phyloP scores from a whole-genome alignment of 2,329 filamentous ascomycete genomes.

The Fusarium sp. region DNA sequence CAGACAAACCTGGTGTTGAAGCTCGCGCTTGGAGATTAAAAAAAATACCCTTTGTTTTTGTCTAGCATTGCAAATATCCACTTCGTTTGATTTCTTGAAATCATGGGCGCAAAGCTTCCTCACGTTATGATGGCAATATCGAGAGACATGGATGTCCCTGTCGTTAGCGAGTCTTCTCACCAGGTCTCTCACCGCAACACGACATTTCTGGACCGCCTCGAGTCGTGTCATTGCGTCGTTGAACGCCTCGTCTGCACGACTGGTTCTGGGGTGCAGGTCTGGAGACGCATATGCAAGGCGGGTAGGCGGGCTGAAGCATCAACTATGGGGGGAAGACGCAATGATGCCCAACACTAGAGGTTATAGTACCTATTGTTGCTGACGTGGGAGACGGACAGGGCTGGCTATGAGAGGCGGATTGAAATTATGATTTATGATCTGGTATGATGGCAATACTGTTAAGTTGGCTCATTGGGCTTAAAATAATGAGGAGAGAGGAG shows the following conservation, averaged over 20 bases:
- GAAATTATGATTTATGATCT: conserved; percentile 11
- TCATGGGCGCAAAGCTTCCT: background rate
- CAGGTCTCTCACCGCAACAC: conserved; percentile 25
- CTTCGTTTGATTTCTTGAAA: conserved; percentile 33
- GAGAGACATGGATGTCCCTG: conserved; percentile 20
- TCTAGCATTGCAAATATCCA: conserved; percentile 34
- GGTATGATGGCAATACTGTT: background rate
- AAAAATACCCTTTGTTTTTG: conserved; percentile 43
- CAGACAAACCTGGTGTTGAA: conserved; percentile 38
- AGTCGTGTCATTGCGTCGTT: conserved; percentile 19
- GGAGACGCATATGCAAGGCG: conserved; percentile 24
- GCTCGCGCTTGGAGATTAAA: conserved; percentile 29
- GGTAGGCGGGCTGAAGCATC: conserved; percentile 23
- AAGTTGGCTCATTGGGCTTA: background rate
- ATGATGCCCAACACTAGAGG: conserved; percentile 45
- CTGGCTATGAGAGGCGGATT: conserved; percentile 4
- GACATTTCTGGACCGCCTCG: conserved; percentile 5
- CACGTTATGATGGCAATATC: conserved; percentile 24
- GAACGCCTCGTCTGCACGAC: conserved; percentile 36
- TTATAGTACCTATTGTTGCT: conserved; percentile 24
- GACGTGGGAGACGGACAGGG: conserved; percentile 24
- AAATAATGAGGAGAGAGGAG: conserved; percentile 14
- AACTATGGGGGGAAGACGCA: conserved; percentile 35
- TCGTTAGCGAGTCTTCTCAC: conserved; percentile 6
- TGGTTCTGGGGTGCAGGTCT: conserved; percentile 38